Base-by-base conservation (phyloP, 805 yeast genomes). In the Barnettozyma salicaria region DNA sequence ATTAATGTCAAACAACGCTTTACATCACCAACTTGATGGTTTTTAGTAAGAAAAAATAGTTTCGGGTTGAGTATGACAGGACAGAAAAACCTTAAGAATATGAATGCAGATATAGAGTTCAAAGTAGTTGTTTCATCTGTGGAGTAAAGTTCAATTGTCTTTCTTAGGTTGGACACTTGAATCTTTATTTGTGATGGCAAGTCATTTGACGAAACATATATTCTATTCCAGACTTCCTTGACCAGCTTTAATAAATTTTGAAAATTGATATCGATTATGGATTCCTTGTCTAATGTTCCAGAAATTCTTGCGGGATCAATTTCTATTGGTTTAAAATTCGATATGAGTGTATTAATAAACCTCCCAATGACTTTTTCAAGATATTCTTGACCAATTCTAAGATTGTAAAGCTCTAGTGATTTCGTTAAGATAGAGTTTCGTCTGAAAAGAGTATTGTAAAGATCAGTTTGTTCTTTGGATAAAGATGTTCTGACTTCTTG, bases 11-110 rank as follows among this genome's bases (percentile, higher is more conserved):
- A 60, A 0, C 95, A 82, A 41, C 95, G 68, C 45, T 87, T 89
- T 2, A 78, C 68, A 9, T 68, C 67, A 2, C 88, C 86, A 7
- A 78, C 69, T 41, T 87, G 86, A 48, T 84, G 90, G 25, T 73
- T 67, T 35, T 74, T 70, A 1, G 86, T 74, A 34, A 92, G 64
- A 42, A 79, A 78, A 56, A 87, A 88, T 33, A 89, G 59, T 50
- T 86, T 87, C 0, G 98, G 98, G 51, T 87, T 89, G 53, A 92
- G 61, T 20, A 90, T 73, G 0, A 96, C 95, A 0, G 98, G 97
- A 50, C 96, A 88, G 45, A 88, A 73, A 58, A 80, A 85, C 42
- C 96, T 65, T 42, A 90, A 61, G 55, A 90, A 92, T 10, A 90
- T 63, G 50, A 92, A 84, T 1, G 96, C 88, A 16, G 92, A 74